phyloP scores from a whole-genome alignment of 1,139 yeast species.

The Zygosaccharomyces sapae region DNA sequence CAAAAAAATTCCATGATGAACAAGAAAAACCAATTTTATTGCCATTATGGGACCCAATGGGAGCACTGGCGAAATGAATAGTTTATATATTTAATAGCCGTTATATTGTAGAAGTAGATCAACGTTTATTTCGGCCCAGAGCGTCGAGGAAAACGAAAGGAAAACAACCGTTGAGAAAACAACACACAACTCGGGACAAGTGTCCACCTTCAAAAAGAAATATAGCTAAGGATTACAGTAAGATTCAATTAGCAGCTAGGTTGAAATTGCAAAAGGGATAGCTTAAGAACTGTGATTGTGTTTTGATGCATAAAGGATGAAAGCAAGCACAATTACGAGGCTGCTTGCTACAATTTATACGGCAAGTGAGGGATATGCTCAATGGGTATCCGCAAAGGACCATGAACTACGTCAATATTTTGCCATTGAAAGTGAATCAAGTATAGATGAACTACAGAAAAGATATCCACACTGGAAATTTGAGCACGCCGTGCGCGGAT shows the following conservation, averaged over 20 bases:
- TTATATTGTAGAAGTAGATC: neutral
- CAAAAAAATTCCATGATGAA: constrained; percentile 38
- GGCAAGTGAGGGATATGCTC: constrained; percentile 7
- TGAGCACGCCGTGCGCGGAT: constrained; percentile 58
- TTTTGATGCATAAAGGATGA: constrained; percentile 7
- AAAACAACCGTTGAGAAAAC: constrained; percentile 1
- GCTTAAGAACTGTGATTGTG: neutral
- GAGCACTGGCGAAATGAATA: constrained; percentile 61
- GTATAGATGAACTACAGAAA: constrained; percentile 37
- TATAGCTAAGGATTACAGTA: neutral
- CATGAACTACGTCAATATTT: constrained; percentile 45
- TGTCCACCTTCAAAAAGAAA: neutral
- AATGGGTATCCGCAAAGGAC: constrained; percentile 36
- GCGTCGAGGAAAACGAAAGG: neutral
- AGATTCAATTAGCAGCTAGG: neutral
- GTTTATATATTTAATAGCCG: too few relatives aligned
- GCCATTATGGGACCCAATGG: constrained; percentile 86
- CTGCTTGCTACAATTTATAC: constrained; percentile 1
- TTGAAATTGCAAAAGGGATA: neutral
- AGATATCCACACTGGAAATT: constrained; percentile 44
- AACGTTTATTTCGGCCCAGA: neutral
- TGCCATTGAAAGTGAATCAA: constrained; percentile 46
- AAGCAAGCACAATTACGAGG: constrained; percentile 5
- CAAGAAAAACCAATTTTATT: constrained; percentile 48
- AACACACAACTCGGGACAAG: constrained; percentile 1